A percentile compares a stretch with the other conserved stretches of the same genome.
These are phyloP conservation scores for Chlorella vulgaris DNA, from an alignment of 139 green algal species.

Conservation along the genomic window DNA sequence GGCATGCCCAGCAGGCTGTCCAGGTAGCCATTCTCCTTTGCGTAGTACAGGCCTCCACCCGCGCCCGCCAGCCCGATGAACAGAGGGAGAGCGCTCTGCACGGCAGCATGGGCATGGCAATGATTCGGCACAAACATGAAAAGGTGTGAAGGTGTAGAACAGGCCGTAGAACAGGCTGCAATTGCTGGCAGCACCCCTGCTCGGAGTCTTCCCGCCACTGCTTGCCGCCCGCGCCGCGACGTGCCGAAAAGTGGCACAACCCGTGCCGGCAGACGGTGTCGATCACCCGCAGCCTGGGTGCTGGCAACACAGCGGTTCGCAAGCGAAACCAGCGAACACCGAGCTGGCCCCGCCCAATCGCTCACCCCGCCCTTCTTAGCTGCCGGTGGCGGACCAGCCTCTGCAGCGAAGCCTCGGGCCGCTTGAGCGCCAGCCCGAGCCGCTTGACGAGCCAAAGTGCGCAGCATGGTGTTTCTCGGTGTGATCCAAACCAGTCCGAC, in stretches of 20 bases:
- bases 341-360: too few species aligned
- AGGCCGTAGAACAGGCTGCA: too few species aligned
- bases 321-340: too few species aligned
- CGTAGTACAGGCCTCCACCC: conserved; percentile 49
- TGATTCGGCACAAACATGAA: not conserved
- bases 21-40: conserved; percentile 53
- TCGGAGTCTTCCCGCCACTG: too few species aligned
- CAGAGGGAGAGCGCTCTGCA: conserved; percentile 15
- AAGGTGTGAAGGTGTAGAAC: too few species aligned
- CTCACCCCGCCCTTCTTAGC: not conserved
- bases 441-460: not conserved
- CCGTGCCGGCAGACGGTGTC: too few species aligned
- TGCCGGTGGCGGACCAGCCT: not conserved
- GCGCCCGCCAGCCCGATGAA: conserved; percentile 45
- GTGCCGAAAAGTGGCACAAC: too few species aligned
- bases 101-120: not conserved
- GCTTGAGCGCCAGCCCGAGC: not conserved
- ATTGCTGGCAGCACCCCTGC: too few species aligned
- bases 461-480: not conserved
- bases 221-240: too few species aligned
- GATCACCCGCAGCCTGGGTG: too few species aligned
- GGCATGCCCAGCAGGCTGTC: conserved; percentile 45
- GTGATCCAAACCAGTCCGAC: too few species aligned
- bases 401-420: not conserved
- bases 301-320: too few species aligned